These are phyloP conservation scores for Strigomonas culicis DNA, from an alignment of 208 protist genomes.

Conservation along the genomic window DNA sequence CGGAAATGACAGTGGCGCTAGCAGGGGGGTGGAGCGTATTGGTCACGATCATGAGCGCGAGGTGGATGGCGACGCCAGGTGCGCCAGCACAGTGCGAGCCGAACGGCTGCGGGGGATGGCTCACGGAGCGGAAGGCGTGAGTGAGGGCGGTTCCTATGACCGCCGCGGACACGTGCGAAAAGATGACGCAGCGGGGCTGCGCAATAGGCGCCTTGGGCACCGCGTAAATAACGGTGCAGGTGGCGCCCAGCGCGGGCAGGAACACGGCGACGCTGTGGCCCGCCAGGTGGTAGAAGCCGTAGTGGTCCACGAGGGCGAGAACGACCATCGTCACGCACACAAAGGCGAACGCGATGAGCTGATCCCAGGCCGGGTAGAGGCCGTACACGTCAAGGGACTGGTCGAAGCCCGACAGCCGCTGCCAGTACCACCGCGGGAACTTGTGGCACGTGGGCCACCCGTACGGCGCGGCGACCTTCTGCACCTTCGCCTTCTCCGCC, in stretches of 20 bases:
- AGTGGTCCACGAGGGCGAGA: slow-evolving; percentile 51
- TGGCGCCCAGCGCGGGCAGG: slow-evolving; percentile 56
- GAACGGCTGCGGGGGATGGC: slow-evolving; percentile 26
- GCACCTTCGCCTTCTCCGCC: not conserved
- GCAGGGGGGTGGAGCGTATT: slow-evolving; percentile 67
- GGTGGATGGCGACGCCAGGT: slow-evolving; percentile 50
- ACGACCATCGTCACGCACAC: slow-evolving; percentile 40
- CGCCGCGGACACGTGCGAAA: slow-evolving; percentile 53
- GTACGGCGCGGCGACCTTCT: slow-evolving; percentile 19
- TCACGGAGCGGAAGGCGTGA: slow-evolving; percentile 46
- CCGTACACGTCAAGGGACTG: slow-evolving; percentile 46
- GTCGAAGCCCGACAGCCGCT: slow-evolving; percentile 51
- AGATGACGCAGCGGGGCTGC: slow-evolving; percentile 53
- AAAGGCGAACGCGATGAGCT: slow-evolving; percentile 49
- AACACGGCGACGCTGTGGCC: slow-evolving; percentile 43
- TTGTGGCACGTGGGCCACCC: slow-evolving; percentile 28
- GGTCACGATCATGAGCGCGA: slow-evolving; percentile 54
- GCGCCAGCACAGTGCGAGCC: slow-evolving; percentile 49
- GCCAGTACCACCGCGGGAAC: slow-evolving; percentile 52
- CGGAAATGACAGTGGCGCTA: slow-evolving; percentile 56
- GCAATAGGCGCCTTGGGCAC: slow-evolving; percentile 49
- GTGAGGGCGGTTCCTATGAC: slow-evolving; percentile 46
- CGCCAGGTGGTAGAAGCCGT: slow-evolving; percentile 38
- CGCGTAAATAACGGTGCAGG: slow-evolving; percentile 42
- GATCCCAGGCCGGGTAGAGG: slow-evolving; percentile 41